These are phyloP conservation scores for Multifurca ochricompacta DNA, from an alignment of 768 basidiomycete genomes.

Conservation along the genomic window DNA sequence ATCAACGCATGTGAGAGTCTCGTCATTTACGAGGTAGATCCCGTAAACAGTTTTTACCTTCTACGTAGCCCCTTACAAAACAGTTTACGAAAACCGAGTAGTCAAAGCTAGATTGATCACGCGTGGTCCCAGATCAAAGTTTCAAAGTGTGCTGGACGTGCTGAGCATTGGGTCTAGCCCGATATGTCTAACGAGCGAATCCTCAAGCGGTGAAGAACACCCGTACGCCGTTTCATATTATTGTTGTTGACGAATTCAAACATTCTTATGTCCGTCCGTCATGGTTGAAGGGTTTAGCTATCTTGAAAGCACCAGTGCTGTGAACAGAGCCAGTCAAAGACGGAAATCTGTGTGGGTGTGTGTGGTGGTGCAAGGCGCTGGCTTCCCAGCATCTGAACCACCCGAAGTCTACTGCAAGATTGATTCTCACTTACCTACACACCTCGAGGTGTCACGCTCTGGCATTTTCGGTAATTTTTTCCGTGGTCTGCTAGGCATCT, in stretches of 20 bases:
- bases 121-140: conserved; percentile 4
- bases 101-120: neutral
- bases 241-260: neutral
- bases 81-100: neutral
- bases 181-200: neutral
- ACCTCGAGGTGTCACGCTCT: neutral
- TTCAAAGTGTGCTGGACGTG: neutral
- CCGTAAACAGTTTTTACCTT: too few relatives aligned
- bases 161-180: neutral
- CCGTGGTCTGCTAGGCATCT: neutral
- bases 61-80: neutral
- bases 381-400: conserved; percentile 5
- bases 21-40: neutral
- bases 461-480: neutral
- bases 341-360: conserved; percentile 2
- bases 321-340: neutral
- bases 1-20: neutral
- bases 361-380: neutral
- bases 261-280: neutral
- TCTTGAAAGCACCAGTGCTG: neutral
- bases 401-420: neutral
- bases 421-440: neutral
- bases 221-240: neutral
- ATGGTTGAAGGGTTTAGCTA: neutral
- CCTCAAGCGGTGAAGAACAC: neutral